A percentile compares a stretch with the other conserved stretches of the same genome.
These are phyloP conservation scores for Cyanodermella asteris DNA, from an alignment of 2,329 filamentous ascomycete genomes.

Conservation along the genomic window DNA sequence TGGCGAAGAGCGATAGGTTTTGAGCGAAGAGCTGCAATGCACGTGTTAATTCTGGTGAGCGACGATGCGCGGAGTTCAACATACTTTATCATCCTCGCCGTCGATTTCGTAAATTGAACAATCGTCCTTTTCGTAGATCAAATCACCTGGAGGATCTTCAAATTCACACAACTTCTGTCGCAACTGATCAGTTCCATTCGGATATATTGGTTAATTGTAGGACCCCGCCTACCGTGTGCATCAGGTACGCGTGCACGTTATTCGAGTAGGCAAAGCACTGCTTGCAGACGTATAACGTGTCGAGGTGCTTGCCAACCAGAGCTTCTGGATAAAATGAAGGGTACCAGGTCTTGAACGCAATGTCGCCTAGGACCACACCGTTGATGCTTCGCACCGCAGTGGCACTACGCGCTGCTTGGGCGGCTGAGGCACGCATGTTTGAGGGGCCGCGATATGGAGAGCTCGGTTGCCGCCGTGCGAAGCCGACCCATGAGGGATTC, in stretches of 20 bases:
- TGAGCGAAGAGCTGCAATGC: slow-evolving; percentile 52
- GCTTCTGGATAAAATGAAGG: slow-evolving; percentile 71
- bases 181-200: slow-evolving; percentile 21
- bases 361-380: slow-evolving; percentile 64
- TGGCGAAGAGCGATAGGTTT: slow-evolving; percentile 87
- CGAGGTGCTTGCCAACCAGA: slow-evolving; percentile 27
- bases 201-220: slow-evolving; percentile 1
- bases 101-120: slow-evolving; percentile 88
- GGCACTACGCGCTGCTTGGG: too few relatives aligned
- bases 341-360: slow-evolving; percentile 79
- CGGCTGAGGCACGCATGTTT: too few relatives aligned
- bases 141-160: slow-evolving; percentile 38
- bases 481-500: too few relatives aligned
- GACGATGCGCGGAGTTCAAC: neutral
- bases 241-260: slow-evolving; percentile 25
- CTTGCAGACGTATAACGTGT: slow-evolving; percentile 65
- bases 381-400: too few relatives aligned
- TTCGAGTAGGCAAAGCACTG: slow-evolving; percentile 82
- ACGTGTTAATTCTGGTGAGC: neutral
- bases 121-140: slow-evolving; percentile 57
- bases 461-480: too few relatives aligned
- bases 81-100: slow-evolving; percentile 50
- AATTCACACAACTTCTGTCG: slow-evolving; percentile 10
- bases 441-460: too few relatives aligned
- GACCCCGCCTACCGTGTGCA: slow-evolving; percentile 19